Base-by-base conservation (phyloP, 257 asterid species). In the Voacanga thouarsii region DNA sequence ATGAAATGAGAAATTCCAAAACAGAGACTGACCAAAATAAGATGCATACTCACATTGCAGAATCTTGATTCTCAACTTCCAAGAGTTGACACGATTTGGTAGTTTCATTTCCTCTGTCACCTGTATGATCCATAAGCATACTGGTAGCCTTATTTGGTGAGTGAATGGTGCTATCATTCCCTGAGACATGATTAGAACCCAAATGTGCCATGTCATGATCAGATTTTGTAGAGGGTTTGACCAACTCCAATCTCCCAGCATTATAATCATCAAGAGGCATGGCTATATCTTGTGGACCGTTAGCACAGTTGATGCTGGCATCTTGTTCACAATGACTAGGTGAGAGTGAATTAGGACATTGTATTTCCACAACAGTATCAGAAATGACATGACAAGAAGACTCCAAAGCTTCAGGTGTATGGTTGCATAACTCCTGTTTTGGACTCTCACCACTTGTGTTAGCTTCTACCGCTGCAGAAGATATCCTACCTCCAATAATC, bases 31-130 rank as follows among this genome's bases (percentile, higher is more conserved):
- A 45, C 28, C 28, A 77, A 45, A 55, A 16, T 30, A 19, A 69
- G 72, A 72, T 7, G 53, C 72, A 76, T 44, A 61, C 88, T 86
- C 85, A 94, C 99, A 81, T 77, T 78, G 59, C 82, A 83, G 68
- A 75, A 74, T 81, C 81, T 81, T 80, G 86, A 73, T 74, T 80
- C 81, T 88, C 89, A 71, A 80, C 81, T 71, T 72, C 70, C 39
- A 80, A 67, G 75, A 76, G 80, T 69, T 75, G 76, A 72, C 85
- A 77, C 72, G 47, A 73, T 77, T 78, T 75, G 41, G 37, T 80
- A 79, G 80, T 59, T 80, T 80, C 85, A 80, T 70, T 85, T 78
- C 75, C 83, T 73, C 72, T 81, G 81, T 79, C 88, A 80, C 74
- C 91, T 49, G 77, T 83, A 75, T 69, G 39, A 64, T 63, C 79